These are phyloP conservation scores for Trametes hirsuta DNA, from an alignment of 1,284 basidiomycete genomes.

Conservation along the genomic window DNA sequence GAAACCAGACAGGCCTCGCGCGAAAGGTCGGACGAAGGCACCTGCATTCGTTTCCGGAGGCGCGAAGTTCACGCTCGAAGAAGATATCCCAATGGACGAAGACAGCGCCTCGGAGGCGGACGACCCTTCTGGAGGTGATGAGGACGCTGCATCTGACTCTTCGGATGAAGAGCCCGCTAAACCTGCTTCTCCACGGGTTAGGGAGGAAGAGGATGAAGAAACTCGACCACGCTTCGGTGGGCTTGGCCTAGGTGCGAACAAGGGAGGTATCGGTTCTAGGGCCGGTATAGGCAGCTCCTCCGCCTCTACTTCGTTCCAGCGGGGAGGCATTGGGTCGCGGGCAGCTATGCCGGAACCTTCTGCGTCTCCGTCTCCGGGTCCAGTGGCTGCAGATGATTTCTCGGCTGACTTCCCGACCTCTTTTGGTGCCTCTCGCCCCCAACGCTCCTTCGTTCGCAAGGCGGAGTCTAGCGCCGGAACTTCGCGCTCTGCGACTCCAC, in stretches of 20 bases:
- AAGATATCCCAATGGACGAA: constrained; percentile 34
- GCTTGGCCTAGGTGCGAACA: constrained; percentile 33
- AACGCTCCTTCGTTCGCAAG: constrained; percentile 61
- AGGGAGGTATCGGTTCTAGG: constrained; percentile 36
- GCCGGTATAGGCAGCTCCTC: constrained; percentile 19
- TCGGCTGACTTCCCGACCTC: constrained; percentile 48
- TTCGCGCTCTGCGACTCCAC: constrained; percentile 49
- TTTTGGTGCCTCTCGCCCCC: constrained; percentile 47
- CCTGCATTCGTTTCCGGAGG: constrained; percentile 72
- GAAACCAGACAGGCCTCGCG: constrained; percentile 35
- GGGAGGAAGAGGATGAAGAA: constrained; percentile 53
- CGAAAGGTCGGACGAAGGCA: constrained; percentile 76
- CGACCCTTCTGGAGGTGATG: constrained; percentile 38
- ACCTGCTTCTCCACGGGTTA: constrained; percentile 55
- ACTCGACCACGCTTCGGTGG: constrained; percentile 50
- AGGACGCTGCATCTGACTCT: constrained; percentile 4
- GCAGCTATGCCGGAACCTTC: constrained; percentile 33
- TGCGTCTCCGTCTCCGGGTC: constrained; percentile 37
- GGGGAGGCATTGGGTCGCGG: constrained; percentile 50
- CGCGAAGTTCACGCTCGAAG: constrained; percentile 47
- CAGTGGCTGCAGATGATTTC: constrained; percentile 33
- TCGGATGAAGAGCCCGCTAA: constrained; percentile 47
- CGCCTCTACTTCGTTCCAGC: constrained; percentile 36
- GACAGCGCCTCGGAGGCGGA: constrained; percentile 35
- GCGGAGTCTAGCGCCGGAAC: constrained; percentile 43